These are phyloP conservation scores for Harringtonia lauricola DNA, from an alignment of 2,329 filamentous ascomycete genomes.

Conservation along the genomic window DNA sequence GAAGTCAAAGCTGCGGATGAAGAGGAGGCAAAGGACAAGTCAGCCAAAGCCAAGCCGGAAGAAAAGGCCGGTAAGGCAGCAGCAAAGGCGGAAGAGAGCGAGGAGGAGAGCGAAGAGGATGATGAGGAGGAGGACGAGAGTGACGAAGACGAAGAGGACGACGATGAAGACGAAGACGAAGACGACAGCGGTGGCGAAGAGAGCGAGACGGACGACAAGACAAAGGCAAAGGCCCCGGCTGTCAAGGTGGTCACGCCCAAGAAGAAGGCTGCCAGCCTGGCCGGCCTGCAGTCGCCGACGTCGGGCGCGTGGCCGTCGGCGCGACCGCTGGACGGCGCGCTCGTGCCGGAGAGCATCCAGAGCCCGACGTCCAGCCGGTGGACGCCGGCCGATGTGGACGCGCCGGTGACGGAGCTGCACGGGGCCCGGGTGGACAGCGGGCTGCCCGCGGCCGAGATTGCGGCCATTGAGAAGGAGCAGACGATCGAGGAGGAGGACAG, in stretches of 20 bases:
- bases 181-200: not conserved
- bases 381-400: conserved; percentile 24
- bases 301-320: conserved; percentile 27
- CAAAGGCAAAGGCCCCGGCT: not conserved
- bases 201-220: not conserved
- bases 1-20: not conserved
- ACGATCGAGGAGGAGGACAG: conserved; percentile 23
- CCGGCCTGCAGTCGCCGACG: conserved; percentile 33
- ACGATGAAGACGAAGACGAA: conserved; percentile 1
- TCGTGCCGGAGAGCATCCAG: no score
- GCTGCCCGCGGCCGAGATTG: conserved; percentile 25
- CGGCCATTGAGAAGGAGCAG: conserved; percentile 26
- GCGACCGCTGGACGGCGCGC: not conserved
- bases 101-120: conserved; percentile 6
- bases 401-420: conserved; percentile 19
- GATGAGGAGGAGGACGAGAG: not conserved
- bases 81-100: conserved; percentile 5
- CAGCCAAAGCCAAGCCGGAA: not conserved
- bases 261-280: conserved; percentile 9
- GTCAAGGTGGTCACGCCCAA: no score
- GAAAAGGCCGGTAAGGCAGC: conserved; percentile 7
- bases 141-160: not conserved
- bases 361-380: conserved; percentile 26
- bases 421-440: conserved; percentile 22
- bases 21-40: not conserved